Evolutionary conservation across 108 stramenopile genomes (phyloP).

Genomic region (Cyclotella atomus): DNA sequence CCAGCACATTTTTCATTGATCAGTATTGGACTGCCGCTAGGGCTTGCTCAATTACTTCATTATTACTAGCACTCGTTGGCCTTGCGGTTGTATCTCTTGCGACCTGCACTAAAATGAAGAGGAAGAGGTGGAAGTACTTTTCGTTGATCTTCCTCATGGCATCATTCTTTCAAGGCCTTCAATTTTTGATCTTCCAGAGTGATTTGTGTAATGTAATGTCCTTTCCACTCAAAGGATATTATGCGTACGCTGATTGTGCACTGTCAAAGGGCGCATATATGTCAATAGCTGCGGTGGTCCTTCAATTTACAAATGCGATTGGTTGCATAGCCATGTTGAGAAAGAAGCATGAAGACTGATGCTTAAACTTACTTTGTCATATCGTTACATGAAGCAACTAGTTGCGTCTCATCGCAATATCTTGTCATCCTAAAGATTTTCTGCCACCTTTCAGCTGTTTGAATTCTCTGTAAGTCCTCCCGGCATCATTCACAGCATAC

Average conservation of each 20-base stretch:
- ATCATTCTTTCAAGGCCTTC: constrained; percentile 41
- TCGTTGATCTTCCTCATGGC: constrained; percentile 20
- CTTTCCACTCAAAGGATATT: background rate
- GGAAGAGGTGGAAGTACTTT: constrained; percentile 13
- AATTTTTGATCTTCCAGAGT: constrained; percentile 44
- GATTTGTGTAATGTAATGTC: constrained; percentile 26
- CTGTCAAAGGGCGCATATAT: constrained; percentile 16
- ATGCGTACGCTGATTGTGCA: constrained; percentile 15
- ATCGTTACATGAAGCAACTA: no score
- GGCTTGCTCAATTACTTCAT: constrained; percentile 15
- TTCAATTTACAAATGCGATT: constrained; percentile 44
- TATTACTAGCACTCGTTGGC: constrained; percentile 30
- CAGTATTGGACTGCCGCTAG: constrained; percentile 26
- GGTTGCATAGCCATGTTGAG: constrained; percentile 26
- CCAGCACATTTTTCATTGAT: background rate
- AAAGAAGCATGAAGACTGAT: background rate
- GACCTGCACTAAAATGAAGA: constrained; percentile 47
- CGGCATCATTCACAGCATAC: constrained; percentile 26
- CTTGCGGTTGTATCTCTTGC: constrained; percentile 20
- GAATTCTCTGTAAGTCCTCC: constrained; percentile 27
- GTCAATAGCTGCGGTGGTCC: constrained; percentile 36
- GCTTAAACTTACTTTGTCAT: no score
- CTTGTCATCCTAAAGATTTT: constrained; percentile 16
- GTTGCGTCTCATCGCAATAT: no score
- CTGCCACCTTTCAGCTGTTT: constrained; percentile 33